phyloP scores from a whole-genome alignment of 1,284 basidiomycete genomes.

The Cutaneotrichosporon curvatum region DNA sequence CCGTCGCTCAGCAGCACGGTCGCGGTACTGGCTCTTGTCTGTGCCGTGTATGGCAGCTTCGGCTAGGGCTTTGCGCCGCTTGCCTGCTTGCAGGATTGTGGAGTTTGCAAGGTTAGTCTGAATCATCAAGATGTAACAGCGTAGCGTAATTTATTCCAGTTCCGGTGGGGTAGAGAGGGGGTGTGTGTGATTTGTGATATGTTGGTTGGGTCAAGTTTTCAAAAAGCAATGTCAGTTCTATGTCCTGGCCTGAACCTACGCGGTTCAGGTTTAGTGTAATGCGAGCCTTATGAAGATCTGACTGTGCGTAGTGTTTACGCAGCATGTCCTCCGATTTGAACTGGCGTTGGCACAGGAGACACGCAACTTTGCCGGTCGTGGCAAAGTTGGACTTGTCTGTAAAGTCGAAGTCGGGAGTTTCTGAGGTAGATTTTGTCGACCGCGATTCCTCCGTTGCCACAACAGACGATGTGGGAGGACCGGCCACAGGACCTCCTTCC shows the following conservation, averaged over 20 bases:
- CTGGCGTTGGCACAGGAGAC: slow-evolving; percentile 80
- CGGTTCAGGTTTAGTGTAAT: slow-evolving; percentile 27
- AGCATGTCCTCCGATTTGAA: slow-evolving; percentile 81
- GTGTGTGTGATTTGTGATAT: neutral
- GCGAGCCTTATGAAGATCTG: slow-evolving; percentile 83
- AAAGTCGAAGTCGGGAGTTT: slow-evolving; percentile 59
- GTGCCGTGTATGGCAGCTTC: slow-evolving; percentile 34
- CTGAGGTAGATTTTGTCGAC: neutral
- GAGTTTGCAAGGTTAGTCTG: slow-evolving; percentile 75
- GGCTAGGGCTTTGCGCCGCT: slow-evolving; percentile 57
- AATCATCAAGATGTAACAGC: slow-evolving; percentile 17
- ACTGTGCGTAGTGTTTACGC: slow-evolving; percentile 78
- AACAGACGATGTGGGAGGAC: too few relatives aligned
- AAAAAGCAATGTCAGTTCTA: slow-evolving; percentile 19
- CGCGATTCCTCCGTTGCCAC: slow-evolving; percentile 28
- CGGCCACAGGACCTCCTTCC: neutral
- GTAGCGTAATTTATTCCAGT: neutral
- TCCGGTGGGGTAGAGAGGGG: neutral
- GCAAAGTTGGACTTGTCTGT: slow-evolving; percentile 52
- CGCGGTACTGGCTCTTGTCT: slow-evolving; percentile 66
- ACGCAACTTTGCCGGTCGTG: slow-evolving; percentile 56
- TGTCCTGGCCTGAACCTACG: slow-evolving; percentile 24
- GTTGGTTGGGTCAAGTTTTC: neutral
- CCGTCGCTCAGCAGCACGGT: slow-evolving; percentile 81
- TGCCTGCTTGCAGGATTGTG: slow-evolving; percentile 62